These are phyloP conservation scores for Nakazawaea pomicola DNA, from an alignment of 805 yeast genomes.

Conservation along the genomic window DNA sequence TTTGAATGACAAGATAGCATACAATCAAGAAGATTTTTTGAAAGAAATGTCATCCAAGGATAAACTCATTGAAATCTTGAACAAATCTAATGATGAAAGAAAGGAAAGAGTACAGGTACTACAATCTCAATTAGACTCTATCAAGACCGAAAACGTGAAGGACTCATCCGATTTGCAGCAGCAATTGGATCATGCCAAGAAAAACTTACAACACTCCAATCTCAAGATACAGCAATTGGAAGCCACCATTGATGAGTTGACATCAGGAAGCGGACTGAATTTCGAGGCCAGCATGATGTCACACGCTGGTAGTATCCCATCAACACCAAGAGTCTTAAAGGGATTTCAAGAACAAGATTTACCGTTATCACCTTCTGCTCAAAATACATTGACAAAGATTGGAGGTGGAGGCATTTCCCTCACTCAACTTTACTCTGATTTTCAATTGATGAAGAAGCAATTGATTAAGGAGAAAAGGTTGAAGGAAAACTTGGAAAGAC, in stretches of 20 bases:
- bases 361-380: constrained; percentile 53
- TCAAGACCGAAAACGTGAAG: constrained; percentile 33
- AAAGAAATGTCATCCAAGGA: constrained; percentile 60
- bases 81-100: constrained; percentile 48
- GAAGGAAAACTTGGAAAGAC: constrained; percentile 63
- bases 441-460: constrained; percentile 58
- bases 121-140: constrained; percentile 40
- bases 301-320: constrained; percentile 30
- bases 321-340: constrained; percentile 38
- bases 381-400: constrained; percentile 39
- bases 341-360: constrained; percentile 22
- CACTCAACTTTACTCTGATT: constrained; percentile 62
- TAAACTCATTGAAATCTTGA: constrained; percentile 52
- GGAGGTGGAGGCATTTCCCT: constrained; percentile 52
- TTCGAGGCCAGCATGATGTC: constrained; percentile 17
- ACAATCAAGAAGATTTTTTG: constrained; percentile 44
- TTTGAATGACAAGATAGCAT: constrained; percentile 36
- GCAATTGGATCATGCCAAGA: constrained; percentile 30
- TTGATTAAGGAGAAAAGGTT: constrained; percentile 65
- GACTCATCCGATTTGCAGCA: constrained; percentile 31
- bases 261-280: constrained; percentile 23
- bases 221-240: constrained; percentile 37
- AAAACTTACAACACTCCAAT: constrained; percentile 30
- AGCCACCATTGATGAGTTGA: constrained; percentile 37
- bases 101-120: constrained; percentile 47